These are phyloP conservation scores for Francoa sonchifolia DNA, from an alignment of 441 rosid genomes.

Conservation along the genomic window DNA sequence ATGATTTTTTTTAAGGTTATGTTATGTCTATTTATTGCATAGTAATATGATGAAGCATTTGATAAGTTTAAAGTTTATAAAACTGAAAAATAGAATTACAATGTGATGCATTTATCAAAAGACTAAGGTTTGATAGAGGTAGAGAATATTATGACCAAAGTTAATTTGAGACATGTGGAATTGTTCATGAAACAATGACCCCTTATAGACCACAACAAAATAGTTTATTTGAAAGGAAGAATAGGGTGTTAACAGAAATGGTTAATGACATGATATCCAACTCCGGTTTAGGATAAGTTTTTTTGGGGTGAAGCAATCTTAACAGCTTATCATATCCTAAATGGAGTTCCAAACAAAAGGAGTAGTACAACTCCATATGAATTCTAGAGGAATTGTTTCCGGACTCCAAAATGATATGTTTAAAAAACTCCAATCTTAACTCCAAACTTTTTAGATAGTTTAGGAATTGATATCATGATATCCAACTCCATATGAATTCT, in stretches of 20 bases:
- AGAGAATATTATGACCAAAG: neutral
- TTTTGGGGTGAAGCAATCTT: no score
- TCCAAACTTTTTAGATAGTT: no score
- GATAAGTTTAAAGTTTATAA: constrained; percentile 1
- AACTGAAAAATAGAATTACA: constrained; percentile 3
- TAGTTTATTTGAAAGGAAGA: constrained; percentile 5
- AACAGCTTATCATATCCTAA: no score
- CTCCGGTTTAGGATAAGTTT: no score
- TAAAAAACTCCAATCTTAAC: no score
- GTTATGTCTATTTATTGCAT: neutral
- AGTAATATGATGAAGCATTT: constrained; percentile 4
- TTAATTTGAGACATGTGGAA: constrained; percentile 1
- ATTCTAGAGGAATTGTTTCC: no score
- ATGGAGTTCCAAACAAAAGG: no score
- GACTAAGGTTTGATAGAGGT: neutral
- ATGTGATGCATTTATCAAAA: neutral
- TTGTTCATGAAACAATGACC: neutral
- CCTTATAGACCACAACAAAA: constrained; percentile 4
- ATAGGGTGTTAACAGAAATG: constrained; percentile 3
- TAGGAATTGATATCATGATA: no score
- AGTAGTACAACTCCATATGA: no score
- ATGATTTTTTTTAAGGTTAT: constrained; percentile 1
- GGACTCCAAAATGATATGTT: no score
- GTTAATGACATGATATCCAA: constrained; percentile 4
- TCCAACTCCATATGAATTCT: no score